Base-by-base conservation (phyloP, 139 green algal species). In the Tetradesmus obliquus region DNA sequence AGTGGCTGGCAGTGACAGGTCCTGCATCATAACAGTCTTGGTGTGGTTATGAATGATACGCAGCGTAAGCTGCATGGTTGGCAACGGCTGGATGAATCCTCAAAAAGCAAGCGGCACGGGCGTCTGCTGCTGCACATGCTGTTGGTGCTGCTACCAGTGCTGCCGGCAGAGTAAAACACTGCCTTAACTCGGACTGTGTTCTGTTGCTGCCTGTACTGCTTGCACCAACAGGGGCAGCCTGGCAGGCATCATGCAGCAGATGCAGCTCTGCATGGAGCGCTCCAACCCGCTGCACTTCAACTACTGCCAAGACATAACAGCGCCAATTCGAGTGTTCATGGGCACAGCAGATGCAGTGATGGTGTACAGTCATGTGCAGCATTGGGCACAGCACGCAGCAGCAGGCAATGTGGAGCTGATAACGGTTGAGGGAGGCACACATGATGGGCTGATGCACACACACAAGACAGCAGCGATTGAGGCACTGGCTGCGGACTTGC, bases 231-330 rank as follows among this genome's bases (percentile, higher is more conserved):
- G 84, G 5, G 19, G 2, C 17, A 90, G 86, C 71, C 71, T 89
- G 22, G 17, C 71, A 66, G 86, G 86, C 86, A 90, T 90, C 86
- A 71, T 90, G 51, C 86, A 90, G 45, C 71, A 90, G 86, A 90
- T 90, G 86, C 71, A 83, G 71, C 86, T 90, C 9, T 90, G 86
- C 86, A 90, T 32, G 4, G 86, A 84, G 8, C 53, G 86, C n/a
- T 45, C 22, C 55, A 2, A 17, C 22, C 45, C 2, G 0, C 71
- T 90, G 6, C 86, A 84, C 45, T 90, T 72, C 20, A 53, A 22
- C 22, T 90, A 90, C 45, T 20, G 13, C 15, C 19, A 13, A 13
- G 53, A 83, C 53, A 69, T 90, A 7, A 84, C 53, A 71, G 71
- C 17, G 22, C 86, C 69, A 15, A 51, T 83, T 8, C 69, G 86